Base-by-base conservation (phyloP, 139 green algal species). In the Haematococcus lacustris region DNA sequence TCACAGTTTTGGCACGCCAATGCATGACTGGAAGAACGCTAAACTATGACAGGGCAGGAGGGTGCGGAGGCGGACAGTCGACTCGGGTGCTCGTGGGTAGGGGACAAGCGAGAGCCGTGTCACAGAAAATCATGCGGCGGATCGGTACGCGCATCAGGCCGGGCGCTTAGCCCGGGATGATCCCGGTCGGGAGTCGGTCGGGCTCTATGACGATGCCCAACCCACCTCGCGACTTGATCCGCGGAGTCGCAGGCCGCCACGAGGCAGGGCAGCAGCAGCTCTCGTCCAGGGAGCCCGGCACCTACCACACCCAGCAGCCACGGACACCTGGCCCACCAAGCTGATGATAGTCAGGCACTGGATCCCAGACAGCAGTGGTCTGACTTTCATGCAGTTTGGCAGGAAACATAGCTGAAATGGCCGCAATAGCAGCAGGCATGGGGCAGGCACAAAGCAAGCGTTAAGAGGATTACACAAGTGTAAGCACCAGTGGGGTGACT, bases 191-290 rank as follows among this genome's bases (percentile, higher is more conserved):
- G n/a, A n/a, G n/a, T n/a, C n/a, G n/a, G n/a, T n/a, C n/a, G n/a
- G n/a, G n/a, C n/a, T n/a, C n/a, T 64, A 5, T 30, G 23, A 66
- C 6, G 34, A 7, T 50, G 51, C 13, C 51, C 32, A 33, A 40
- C 73, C 13, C 71, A 86, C 81, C 77, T 64, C 26, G 71, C 39
- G 37, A 91, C 85, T 32, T 77, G 38, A 2, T 94, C 89, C 1
- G 66, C 67, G 1, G 86, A 84, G 67, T 93, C 86, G 35, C 73
- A 83, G 2, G 88, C 75, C 3, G 85, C 88, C 26, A 73, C 86
- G 65, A 96, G 68, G 71, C 90, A 88, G 17, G 75, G 75, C 38
- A 84, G 71, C 73, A 96, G 73, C 35, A 81, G 47, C 40, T 86
- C 73, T 39, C 35, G 28, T 6, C 64, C 50, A 4, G 43, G 47